Evolutionary conservation across 2,329 filamentous ascomycete genomes (phyloP).

Genomic region (Chaetomiaceae sp.): DNA sequence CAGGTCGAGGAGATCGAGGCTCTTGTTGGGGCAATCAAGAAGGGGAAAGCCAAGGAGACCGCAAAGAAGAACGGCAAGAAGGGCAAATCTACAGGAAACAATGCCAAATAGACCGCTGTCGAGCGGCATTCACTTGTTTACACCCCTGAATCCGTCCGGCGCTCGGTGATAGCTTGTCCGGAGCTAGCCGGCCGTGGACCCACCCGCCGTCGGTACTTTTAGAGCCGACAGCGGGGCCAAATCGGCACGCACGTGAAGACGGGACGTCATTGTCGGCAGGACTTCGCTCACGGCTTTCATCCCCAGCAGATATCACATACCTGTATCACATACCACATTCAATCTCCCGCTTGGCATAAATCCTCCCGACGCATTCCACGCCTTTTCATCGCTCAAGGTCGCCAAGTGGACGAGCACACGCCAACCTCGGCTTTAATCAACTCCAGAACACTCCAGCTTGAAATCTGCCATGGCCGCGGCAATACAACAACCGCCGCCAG

Average conservation of each 20-base stretch:
- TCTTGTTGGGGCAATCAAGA: conserved; percentile 44
- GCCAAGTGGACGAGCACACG: background rate
- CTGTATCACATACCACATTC: too few relatives aligned
- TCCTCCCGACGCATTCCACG: background rate
- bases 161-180: conserved; percentile 4
- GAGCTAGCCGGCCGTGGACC: background rate
- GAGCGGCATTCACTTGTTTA: background rate
- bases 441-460: background rate
- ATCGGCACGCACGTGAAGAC: conserved; percentile 13
- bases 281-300: too few relatives aligned
- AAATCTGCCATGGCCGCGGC: conserved; percentile 14
- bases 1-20: conserved; percentile 36
- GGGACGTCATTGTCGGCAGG: background rate
- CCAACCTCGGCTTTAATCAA: conserved; percentile 1
- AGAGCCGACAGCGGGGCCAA: conserved; percentile 12
- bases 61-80: conserved; percentile 18
- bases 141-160: conserved; percentile 1
- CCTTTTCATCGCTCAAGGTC: background rate
- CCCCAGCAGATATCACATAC: too few relatives aligned
- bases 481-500: conserved; percentile 1
- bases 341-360: background rate
- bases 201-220: conserved; percentile 4
- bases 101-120: background rate
- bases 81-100: conserved; percentile 2
- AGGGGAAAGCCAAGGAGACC: conserved; percentile 36